Conservation (phyloP, 2,329 filamentous ascomycete species). For the Emmonsia crescens region DNA sequence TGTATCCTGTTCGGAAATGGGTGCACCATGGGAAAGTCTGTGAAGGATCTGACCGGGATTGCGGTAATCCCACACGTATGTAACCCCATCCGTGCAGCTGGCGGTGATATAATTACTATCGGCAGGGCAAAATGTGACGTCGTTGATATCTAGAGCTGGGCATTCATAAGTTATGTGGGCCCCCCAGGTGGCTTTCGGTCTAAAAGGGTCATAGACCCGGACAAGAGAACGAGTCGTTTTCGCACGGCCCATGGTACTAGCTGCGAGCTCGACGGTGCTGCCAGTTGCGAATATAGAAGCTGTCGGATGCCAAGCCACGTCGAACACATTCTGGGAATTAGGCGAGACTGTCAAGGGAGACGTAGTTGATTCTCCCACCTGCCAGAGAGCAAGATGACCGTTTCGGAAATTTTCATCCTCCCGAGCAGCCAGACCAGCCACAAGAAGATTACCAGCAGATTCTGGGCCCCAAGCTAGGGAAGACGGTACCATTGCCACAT, state of each 20-base stretch:
- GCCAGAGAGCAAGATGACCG: conserved; percentile 47
- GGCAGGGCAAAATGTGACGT: conserved; percentile 41
- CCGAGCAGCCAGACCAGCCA: conserved; percentile 45
- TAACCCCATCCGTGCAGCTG: conserved; percentile 49
- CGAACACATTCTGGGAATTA: conserved; percentile 46
- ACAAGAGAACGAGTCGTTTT: conserved; percentile 38
- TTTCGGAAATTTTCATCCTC: conserved; percentile 29
- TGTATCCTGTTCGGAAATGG: conserved; percentile 38
- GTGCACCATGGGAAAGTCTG: conserved; percentile 39
- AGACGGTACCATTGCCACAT: conserved; percentile 32
- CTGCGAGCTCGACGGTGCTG: conserved; percentile 30
- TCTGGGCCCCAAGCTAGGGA: conserved; percentile 39
- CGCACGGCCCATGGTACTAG: conserved; percentile 22
- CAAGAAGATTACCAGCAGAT: conserved; percentile 32
- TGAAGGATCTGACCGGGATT: conserved; percentile 37
- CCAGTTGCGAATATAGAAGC: conserved; percentile 44
- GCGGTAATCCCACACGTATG: conserved; percentile 52
- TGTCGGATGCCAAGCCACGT: conserved; percentile 46
- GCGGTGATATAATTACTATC: conserved; percentile 43
- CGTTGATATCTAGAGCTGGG: conserved; percentile 51
- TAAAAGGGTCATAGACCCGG: conserved; percentile 40
- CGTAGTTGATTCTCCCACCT: conserved; percentile 31
- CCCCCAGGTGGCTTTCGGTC: conserved; percentile 11
- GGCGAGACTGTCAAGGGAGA: conserved; percentile 32
- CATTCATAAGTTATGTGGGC: conserved; percentile 42